A percentile compares a stretch with the other conserved stretches of the same genome.
phyloP scores from a whole-genome alignment of 495 filamentous ascomycete species.

The Pyrenopolyporus hunteri region DNA sequence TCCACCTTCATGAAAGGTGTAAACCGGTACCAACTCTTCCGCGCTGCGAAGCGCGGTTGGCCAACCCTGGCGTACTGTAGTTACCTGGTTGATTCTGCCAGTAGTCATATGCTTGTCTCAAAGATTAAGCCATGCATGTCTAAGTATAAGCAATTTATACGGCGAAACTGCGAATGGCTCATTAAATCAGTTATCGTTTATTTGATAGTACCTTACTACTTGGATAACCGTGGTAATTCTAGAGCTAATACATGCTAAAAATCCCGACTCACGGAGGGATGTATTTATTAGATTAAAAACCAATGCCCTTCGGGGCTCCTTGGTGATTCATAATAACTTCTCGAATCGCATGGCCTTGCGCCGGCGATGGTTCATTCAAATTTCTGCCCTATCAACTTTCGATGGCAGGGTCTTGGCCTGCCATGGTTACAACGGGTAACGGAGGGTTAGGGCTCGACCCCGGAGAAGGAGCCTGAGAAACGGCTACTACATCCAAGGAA shows the following conservation, averaged over 20 bases:
- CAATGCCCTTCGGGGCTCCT: slow-evolving; percentile 5
- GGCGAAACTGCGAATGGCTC: slow-evolving; percentile 9
- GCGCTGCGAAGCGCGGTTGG: background rate
- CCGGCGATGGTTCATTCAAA: slow-evolving; percentile 2
- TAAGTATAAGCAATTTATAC: slow-evolving; percentile 11
- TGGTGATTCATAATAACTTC: slow-evolving; percentile 3
- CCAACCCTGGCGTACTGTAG: slow-evolving; percentile 3
- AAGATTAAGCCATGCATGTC: slow-evolving; percentile 12
- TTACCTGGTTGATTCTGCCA: slow-evolving; percentile 10
- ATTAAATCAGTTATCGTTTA: slow-evolving; percentile 10
- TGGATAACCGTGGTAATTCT: slow-evolving; percentile 12
- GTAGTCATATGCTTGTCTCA: slow-evolving; percentile 11
- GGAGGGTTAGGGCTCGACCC: slow-evolving; percentile 1
- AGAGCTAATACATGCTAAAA: slow-evolving; percentile 12
- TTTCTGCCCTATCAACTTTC: slow-evolving; percentile 2
- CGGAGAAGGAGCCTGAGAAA: slow-evolving; percentile 43
- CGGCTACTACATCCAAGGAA: slow-evolving; percentile 56
- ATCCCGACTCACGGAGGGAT: slow-evolving; percentile 1
- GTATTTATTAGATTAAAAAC: slow-evolving; percentile 11
- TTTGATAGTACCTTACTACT: slow-evolving; percentile 11
- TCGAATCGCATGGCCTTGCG: slow-evolving; percentile 1
- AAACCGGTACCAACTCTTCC: slow-evolving; percentile 2
- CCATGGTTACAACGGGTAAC: background rate
- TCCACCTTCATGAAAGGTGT: background rate
- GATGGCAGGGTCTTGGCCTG: background rate